Base-by-base conservation (phyloP, 225 moss, liverwort and hornwort species). In the Physcomitrellopsis africana region DNA sequence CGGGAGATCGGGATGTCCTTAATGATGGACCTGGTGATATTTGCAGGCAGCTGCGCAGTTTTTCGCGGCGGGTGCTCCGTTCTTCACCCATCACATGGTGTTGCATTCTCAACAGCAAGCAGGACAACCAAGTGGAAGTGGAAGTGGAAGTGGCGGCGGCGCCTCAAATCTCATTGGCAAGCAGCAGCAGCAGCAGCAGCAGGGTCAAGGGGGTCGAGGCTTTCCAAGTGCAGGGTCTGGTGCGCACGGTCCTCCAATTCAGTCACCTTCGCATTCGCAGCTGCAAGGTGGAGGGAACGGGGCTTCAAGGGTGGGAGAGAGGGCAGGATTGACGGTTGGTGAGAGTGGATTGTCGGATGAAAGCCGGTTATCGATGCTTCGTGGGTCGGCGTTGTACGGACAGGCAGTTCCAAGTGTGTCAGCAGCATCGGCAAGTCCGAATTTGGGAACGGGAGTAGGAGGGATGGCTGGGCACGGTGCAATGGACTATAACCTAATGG, bases 21-120 rank as follows among this genome's bases (percentile, higher is more conserved):
- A 1, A 24, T 24, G 24, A 24, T 24, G 24, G 24, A 24, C 24
- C 24, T 24, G 24, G 24, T 24, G 24, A 24, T 24, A 1, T 24
- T 24, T 67, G 88, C 92, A 96, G 85, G 89, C 84, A 67, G 74
- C 96, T 73, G 86, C 94, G 10, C 94, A 91, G 77, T 94, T 73
- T 73, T 97, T 89, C 22, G 69, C 85, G 29, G 22, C 68, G 32
- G 76, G 79, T 41, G 84, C 66, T 71, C 91, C 94, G 26, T 93
- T 83, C 45, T 97, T 87, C 68, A 43, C 88, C 15, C 94, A 94
- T 53, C 96, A 90, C 61, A 57, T 89, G 79, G 82, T 92, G 60
- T 10, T 76, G 8, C 89, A 86, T 65, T 64, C 85, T 52, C 90
- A 86, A 41, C 88, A 83, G 73, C 92, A 86, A 69, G 72, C 66